A percentile compares a stretch with the other conserved stretches of the same genome.
Evolutionary conservation across 495 filamentous ascomycete species (phyloP).

Genomic region (Xylaria castorea): DNA sequence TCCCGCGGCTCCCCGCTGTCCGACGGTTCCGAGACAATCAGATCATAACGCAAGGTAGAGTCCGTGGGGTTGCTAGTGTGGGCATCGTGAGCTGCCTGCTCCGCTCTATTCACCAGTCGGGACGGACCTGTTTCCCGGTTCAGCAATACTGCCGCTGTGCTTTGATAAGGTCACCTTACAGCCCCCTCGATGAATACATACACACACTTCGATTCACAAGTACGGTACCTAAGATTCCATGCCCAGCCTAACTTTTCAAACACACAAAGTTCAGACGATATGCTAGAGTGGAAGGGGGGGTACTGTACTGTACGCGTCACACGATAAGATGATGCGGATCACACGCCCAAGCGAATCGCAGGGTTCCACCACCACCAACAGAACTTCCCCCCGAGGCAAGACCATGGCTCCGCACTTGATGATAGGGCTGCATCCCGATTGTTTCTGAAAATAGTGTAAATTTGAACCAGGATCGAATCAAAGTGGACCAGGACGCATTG

Average conservation of each 20-base stretch:
- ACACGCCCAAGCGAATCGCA: not conserved
- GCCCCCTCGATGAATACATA: not conserved
- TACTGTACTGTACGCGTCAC: not conserved
- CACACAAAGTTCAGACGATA: not conserved
- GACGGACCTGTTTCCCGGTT: constrained; percentile 15
- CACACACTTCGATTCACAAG: not conserved
- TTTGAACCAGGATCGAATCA: not conserved
- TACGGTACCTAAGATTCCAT: not conserved
- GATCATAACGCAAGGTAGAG: not conserved
- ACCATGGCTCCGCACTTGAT: not conserved
- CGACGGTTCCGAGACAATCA: not conserved
- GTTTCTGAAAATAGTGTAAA: not conserved
- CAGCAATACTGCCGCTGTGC: not conserved
- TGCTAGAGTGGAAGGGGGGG: not conserved
- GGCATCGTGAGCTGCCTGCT: constrained; percentile 6
- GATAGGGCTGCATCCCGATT: not conserved
- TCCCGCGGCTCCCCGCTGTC: too few species aligned
- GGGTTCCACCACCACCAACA: not conserved
- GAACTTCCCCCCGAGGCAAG: not conserved
- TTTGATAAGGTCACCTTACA: not conserved
- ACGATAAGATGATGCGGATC: not conserved
- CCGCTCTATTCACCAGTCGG: not conserved
- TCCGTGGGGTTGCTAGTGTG: constrained; percentile 3
- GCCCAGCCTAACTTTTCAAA: not conserved
- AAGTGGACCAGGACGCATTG: not conserved